A percentile compares a stretch with the other conserved stretches of the same genome.
phyloP scores from a whole-genome alignment of 108 stramenopile genomes.

The Skeletonema marinoi region DNA sequence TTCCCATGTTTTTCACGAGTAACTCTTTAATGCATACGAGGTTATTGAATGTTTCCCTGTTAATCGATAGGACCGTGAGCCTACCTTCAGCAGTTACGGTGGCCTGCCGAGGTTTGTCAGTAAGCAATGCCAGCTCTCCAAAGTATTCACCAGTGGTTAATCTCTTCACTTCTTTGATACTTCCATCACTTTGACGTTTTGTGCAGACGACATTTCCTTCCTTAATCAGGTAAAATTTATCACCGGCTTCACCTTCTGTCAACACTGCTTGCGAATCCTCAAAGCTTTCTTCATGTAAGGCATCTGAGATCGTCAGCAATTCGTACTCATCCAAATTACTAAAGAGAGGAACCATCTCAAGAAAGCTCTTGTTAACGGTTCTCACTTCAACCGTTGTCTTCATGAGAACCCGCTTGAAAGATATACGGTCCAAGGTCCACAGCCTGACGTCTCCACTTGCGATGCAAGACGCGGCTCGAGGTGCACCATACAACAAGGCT shows the following conservation, averaged over 20 bases:
- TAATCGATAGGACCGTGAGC: conserved; percentile 61
- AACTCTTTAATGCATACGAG: conserved; percentile 73
- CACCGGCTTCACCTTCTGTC: conserved; percentile 55
- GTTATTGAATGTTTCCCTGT: conserved; percentile 73
- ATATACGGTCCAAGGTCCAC: conserved; percentile 43
- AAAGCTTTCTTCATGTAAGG: conserved; percentile 49
- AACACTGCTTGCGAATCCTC: conserved; percentile 48
- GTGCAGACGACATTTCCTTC: conserved; percentile 57
- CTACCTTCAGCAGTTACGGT: conserved; percentile 64
- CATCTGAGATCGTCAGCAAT: conserved; percentile 43
- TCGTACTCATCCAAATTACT: conserved; percentile 31
- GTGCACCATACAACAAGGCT: conserved; percentile 88
- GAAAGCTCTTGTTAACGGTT: conserved; percentile 8
- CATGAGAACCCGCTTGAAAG: conserved; percentile 51
- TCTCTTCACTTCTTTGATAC: conserved; percentile 42
- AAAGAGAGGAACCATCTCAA: conserved; percentile 27
- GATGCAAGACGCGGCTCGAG: conserved; percentile 87
- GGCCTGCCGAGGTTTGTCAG: conserved; percentile 68
- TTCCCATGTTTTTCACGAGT: conserved; percentile 66
- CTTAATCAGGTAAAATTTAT: conserved; percentile 67
- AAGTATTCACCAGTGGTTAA: conserved; percentile 58
- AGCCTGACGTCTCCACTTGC: conserved; percentile 49
- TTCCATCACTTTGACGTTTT: conserved; percentile 20
- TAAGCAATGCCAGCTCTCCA: conserved; percentile 73
- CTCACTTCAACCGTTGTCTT: conserved; percentile 25